Evolutionary conservation across 805 yeast species (phyloP).

Genomic region (Pichia thaimueangensis): DNA sequence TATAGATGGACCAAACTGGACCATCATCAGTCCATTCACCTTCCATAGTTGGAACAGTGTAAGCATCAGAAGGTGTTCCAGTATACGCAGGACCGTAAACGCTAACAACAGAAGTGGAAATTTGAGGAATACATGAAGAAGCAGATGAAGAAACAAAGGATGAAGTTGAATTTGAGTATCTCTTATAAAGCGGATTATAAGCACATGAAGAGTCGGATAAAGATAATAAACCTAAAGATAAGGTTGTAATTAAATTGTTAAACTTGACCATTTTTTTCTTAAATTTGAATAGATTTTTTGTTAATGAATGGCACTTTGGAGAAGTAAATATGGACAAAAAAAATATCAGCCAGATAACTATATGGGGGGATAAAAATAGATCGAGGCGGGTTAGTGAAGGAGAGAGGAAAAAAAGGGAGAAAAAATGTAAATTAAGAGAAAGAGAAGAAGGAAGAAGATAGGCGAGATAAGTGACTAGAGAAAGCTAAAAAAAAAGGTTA

Average conservation of each 20-base stretch:
- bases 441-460: background rate
- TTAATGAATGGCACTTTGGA: background rate
- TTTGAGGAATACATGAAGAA: background rate
- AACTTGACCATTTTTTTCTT: conserved; percentile 8
- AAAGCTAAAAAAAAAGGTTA: too few relatives aligned
- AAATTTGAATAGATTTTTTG: background rate
- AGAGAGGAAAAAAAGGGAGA: background rate
- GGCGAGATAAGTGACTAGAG: too few relatives aligned
- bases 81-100: conserved; percentile 13
- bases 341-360: background rate
- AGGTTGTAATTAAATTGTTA: background rate
- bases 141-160: too few relatives aligned
- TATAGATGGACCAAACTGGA: conserved; percentile 16
- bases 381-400: conserved; percentile 8
- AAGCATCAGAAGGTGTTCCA: conserved; percentile 16
- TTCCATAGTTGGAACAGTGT: conserved; percentile 12
- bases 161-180: conserved; percentile 5
- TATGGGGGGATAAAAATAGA: conserved; percentile 6
- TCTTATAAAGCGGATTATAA: background rate
- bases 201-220: conserved; percentile 2
- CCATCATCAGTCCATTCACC: conserved; percentile 10
- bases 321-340: conserved; percentile 1
- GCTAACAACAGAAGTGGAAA: conserved; percentile 11
- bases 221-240: conserved; percentile 3
- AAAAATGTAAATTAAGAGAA: background rate